Evolutionary conservation across 23 red algal genomes (phyloP).

Genomic region (Gracilaria caudata): DNA sequence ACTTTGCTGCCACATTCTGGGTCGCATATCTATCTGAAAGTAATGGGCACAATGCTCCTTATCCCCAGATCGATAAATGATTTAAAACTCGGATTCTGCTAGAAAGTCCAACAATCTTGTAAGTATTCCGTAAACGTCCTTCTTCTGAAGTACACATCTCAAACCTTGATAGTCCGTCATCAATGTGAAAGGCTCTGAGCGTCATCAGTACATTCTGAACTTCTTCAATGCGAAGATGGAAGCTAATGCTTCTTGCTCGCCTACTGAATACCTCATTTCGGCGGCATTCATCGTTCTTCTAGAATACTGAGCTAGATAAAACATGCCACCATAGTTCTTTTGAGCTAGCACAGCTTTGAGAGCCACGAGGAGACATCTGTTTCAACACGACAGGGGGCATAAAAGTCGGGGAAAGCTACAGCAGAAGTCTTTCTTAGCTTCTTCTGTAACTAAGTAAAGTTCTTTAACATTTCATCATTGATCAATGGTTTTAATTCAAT

Average conservation of each 20-base stretch:
- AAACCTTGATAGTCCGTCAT: background rate
- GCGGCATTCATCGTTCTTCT: background rate
- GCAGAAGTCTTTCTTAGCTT: background rate
- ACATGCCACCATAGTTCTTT: background rate
- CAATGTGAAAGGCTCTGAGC: background rate
- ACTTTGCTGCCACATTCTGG: no score
- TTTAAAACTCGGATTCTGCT: background rate
- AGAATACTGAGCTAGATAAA: background rate
- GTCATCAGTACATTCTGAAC: background rate
- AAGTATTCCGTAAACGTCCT: background rate
- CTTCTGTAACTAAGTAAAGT: background rate
- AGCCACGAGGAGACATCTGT: background rate
- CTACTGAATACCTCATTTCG: background rate
- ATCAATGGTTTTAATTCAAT: background rate
- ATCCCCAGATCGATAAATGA: background rate
- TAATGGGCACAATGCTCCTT: background rate
- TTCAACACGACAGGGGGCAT: background rate
- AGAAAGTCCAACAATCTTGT: background rate
- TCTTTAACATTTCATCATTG: background rate
- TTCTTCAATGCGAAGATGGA: background rate
- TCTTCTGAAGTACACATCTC: background rate
- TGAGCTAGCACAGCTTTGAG: background rate
- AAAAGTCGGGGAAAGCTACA: background rate
- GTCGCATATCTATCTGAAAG: no score
- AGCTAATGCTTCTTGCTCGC: background rate